Base-by-base conservation (phyloP, 352 stramenopile genomes). In the Globisporangium alternatum region DNA sequence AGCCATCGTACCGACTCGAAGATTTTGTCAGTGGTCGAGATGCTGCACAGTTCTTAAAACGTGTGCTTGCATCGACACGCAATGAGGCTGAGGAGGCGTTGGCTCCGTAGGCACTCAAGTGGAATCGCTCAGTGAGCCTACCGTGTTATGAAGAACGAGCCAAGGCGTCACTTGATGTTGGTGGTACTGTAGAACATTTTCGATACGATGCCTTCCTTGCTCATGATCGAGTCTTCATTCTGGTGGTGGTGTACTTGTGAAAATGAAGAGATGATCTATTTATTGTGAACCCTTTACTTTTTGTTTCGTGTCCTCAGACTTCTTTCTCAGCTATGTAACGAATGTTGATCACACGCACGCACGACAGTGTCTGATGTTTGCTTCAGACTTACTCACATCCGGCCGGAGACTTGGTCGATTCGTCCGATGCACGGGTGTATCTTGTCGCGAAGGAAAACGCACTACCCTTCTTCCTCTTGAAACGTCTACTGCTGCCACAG, bases 401-500 rank as follows among this genome's bases (percentile, higher is more conserved):
- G 35, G 35, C 35, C 9, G 35, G 12, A 41, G 35, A 41, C 35
- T 41, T 41, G 35, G 35, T 41, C 35, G 10, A 41, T 41, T 41
- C 35, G 35, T 41, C 15, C 35, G 25, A 28, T 28, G 1, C 25
- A 28, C 25, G 25, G 25, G 17, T 48, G 3, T 15, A 8, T n/a
- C 13, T 10, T 47, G 41, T 17, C n/a, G 41, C 41, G 13, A 12
- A 41, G 35, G 41, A 15, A 10, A 55, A 19, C 45, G 45, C 45
- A 17, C 19, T 7, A 21, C 21, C 35, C 28, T 13, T 3, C 21
- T 43, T 2, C 43, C n/a, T 21, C 57, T 22, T 45, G 17, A 7
- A 45, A n/a, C 7, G n/a, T n/a, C 17, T 43, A 45, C 19, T 68
- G 37, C 56, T 88, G 68, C 76, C 74, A 87, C 5, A 95, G 67